Conservation (phyloP, 306 rosid species). For the Mimosa bimucronata region DNA sequence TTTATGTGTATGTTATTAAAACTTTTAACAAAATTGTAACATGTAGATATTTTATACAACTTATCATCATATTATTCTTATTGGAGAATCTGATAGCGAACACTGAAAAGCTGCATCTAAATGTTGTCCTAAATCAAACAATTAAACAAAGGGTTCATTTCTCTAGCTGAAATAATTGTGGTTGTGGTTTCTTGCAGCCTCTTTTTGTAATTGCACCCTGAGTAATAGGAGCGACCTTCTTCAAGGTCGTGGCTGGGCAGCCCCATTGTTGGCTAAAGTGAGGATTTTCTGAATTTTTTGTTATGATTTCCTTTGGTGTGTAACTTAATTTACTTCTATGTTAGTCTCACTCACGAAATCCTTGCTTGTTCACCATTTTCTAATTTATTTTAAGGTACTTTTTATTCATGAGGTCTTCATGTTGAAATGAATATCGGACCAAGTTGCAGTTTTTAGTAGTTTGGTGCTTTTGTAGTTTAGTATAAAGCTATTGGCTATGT, state of each 20-base stretch:
- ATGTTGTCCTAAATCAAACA: not conserved
- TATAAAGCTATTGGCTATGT: not conserved
- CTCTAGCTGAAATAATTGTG: slow-evolving; percentile 31
- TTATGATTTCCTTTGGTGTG: slow-evolving; percentile 29
- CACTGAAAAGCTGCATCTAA: not conserved
- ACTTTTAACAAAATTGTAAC: not conserved
- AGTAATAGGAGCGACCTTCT: slow-evolving; percentile 37
- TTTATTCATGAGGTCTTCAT: slow-evolving; percentile 29
- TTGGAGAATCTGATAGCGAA: not conserved
- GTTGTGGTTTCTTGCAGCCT: slow-evolving; percentile 60
- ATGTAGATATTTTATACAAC: not conserved
- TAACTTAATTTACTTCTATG: slow-evolving; percentile 33
- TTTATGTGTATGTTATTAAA: not conserved
- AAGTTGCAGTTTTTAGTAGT: slow-evolving; percentile 26
- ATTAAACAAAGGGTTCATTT: not conserved
- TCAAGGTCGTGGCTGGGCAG: slow-evolving; percentile 30
- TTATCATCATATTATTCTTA: not conserved
- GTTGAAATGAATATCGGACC: slow-evolving; percentile 29
- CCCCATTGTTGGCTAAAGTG: slow-evolving; percentile 22
- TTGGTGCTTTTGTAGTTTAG: slow-evolving; percentile 8
- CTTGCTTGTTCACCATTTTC: not conserved
- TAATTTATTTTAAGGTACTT: slow-evolving; percentile 20
- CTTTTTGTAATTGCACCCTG: slow-evolving; percentile 72
- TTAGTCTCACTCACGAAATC: slow-evolving; percentile 31
- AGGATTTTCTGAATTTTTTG: slow-evolving; percentile 28